These are phyloP conservation scores for Yarrowia bubula DNA, from an alignment of 805 yeast genomes.

Conservation along the genomic window DNA sequence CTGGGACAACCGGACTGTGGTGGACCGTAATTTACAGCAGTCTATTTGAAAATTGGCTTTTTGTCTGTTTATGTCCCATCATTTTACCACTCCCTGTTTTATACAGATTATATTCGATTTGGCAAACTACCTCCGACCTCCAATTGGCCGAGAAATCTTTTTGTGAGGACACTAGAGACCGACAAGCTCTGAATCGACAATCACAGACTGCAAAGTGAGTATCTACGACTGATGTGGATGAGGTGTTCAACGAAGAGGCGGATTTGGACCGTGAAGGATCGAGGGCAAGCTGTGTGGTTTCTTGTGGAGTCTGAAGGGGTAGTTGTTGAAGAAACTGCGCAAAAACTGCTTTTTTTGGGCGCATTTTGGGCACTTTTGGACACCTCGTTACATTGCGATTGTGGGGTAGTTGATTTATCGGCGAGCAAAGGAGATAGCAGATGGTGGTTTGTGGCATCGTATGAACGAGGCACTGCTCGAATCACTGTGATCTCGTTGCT, in stretches of 20 bases:
- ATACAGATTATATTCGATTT: slow-evolving; percentile 7
- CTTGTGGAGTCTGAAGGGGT: background rate
- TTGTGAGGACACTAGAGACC: slow-evolving; percentile 23
- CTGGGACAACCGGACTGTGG: slow-evolving; percentile 10
- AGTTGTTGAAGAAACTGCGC: too few species aligned
- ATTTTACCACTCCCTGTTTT: slow-evolving; percentile 25
- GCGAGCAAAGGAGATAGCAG: too few species aligned
- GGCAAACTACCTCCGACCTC: slow-evolving; percentile 4
- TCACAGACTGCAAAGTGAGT: slow-evolving; percentile 9
- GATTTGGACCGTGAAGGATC: background rate
- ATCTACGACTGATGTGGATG: background rate
- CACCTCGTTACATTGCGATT: too few species aligned
- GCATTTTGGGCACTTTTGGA: too few species aligned
- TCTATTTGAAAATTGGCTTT: slow-evolving; percentile 16
- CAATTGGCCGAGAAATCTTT: slow-evolving; percentile 6
- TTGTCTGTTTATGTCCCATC: slow-evolving; percentile 19
- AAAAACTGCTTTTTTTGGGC: too few species aligned
- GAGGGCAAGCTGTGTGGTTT: background rate
- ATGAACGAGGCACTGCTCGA: too few species aligned
- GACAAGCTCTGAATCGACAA: background rate
- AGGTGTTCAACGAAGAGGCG: background rate
- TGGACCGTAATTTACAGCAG: slow-evolving; percentile 11
- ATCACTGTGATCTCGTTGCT: too few species aligned
- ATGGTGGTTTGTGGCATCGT: too few species aligned
- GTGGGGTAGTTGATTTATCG: too few species aligned